A percentile compares a stretch with the other conserved stretches of the same genome.
Conservation (phyloP, 73 alveolate genomes). For the Paramecium caudatum region DNA sequence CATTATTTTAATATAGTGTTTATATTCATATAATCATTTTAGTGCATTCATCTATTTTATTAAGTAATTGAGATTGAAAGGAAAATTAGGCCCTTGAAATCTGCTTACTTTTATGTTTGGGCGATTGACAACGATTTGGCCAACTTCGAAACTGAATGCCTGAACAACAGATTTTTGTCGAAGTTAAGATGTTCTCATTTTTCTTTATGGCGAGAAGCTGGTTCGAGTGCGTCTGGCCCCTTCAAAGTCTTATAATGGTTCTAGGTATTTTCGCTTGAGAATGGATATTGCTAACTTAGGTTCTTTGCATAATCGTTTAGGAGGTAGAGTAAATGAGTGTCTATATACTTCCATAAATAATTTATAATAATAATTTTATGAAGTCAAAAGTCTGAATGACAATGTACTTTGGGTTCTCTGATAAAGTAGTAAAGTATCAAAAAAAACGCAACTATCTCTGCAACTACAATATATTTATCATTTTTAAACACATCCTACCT, state of each 20-base stretch:
- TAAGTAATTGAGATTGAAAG: conserved; percentile 49
- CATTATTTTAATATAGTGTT: conserved; percentile 20
- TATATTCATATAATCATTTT: conserved; percentile 47
- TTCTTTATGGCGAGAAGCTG: not conserved
- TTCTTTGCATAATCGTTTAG: conserved; percentile 11
- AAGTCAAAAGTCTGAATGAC: conserved; percentile 27
- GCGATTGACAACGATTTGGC: not conserved
- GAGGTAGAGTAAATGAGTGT: conserved; percentile 4
- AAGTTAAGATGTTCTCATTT: not conserved
- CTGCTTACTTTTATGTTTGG: not conserved
- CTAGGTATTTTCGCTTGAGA: conserved; percentile 14
- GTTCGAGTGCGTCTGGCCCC: not conserved
- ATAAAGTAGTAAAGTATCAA: not conserved
- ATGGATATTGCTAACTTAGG: conserved; percentile 36
- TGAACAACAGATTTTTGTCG: conserved; percentile 9
- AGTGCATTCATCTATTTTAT: conserved; percentile 48
- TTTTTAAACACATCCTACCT: not conserved
- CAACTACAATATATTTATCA: not conserved
- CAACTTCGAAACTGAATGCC: conserved; percentile 6
- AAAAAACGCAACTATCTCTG: not conserved
- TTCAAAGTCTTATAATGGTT: not conserved
- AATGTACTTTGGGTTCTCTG: not conserved
- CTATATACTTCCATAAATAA: conserved; percentile 6
- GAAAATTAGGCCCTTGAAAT: conserved; percentile 43
- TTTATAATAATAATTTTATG: too few relatives aligned